These are phyloP conservation scores for Cyberlindnera euphorbiae DNA, from an alignment of 805 yeast species.

Conservation along the genomic window DNA sequence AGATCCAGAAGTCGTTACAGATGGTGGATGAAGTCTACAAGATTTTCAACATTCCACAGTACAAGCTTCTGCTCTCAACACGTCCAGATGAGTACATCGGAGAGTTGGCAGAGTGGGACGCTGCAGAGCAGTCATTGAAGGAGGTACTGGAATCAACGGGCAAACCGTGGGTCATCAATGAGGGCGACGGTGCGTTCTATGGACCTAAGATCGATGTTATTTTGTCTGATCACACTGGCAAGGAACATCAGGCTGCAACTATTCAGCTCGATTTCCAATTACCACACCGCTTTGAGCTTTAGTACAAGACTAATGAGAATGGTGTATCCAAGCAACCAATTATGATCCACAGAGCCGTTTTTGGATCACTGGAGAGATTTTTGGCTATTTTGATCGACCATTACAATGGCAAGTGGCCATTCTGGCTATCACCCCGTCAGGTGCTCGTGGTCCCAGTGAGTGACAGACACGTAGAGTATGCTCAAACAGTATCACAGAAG, in stretches of 20 bases:
- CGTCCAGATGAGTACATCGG: conserved; percentile 86
- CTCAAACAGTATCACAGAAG: conserved; percentile 40
- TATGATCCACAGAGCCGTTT: conserved; percentile 93
- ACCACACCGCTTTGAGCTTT: conserved; percentile 76
- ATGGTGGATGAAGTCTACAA: conserved; percentile 72
- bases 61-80: conserved; percentile 72
- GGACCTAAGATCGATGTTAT: conserved; percentile 94
- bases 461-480: conserved; percentile 51
- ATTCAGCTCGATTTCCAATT: conserved; percentile 93
- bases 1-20: conserved; percentile 66
- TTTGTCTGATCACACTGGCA: conserved; percentile 72
- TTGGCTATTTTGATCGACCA: conserved; percentile 88
- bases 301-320: conserved; percentile 51
- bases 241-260: conserved; percentile 91
- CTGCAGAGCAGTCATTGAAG: conserved; percentile 68
- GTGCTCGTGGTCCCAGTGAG: conserved; percentile 80
- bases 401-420: conserved; percentile 92
- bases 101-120: conserved; percentile 68
- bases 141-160: conserved; percentile 53
- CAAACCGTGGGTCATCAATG: conserved; percentile 62
- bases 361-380: conserved; percentile 92
- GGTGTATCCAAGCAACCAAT: conserved; percentile 65
- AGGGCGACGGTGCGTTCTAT: conserved; percentile 95
- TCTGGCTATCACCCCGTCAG: conserved; percentile 93
- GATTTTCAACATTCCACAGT: conserved; percentile 42